Evolutionary conservation across 2,329 filamentous ascomycete genomes (phyloP).

Genomic region (Thelonectria rubi): DNA sequence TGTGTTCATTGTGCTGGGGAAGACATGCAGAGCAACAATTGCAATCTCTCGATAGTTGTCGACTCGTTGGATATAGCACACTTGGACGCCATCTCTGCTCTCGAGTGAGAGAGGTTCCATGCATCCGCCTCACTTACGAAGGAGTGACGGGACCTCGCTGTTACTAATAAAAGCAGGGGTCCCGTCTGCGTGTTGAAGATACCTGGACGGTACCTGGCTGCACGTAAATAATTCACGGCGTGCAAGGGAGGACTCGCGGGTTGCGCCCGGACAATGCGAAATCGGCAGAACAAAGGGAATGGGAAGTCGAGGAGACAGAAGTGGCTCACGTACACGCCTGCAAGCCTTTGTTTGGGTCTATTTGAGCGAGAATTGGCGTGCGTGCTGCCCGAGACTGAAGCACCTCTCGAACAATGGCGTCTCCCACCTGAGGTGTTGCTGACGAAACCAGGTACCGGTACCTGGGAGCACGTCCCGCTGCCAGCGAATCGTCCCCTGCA

Average conservation of each 20-base stretch:
- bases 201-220: not conserved
- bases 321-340: not conserved
- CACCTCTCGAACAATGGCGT: too few species aligned
- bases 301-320: not conserved
- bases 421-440: too few species aligned
- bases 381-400: not conserved
- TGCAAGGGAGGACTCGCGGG: not conserved
- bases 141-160: not conserved
- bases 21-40: too few species aligned
- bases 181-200: conserved; percentile 8
- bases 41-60: too few species aligned
- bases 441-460: conserved; percentile 13
- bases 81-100: too few species aligned
- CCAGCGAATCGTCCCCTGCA: conserved; percentile 36
- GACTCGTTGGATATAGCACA: too few species aligned
- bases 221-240: not conserved
- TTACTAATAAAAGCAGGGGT: conserved; percentile 4
- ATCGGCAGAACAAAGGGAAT: not conserved
- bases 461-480: conserved; percentile 23
- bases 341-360: not conserved
- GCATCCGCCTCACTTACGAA: not conserved
- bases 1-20: too few species aligned
- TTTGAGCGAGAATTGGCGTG: not conserved
- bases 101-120: not conserved
- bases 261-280: not conserved